Evolutionary conservation across 2,329 filamentous ascomycete genomes (phyloP), one percentile per base, ranked within the genome.

Genomic region (Claviceps spartinae): DNA sequence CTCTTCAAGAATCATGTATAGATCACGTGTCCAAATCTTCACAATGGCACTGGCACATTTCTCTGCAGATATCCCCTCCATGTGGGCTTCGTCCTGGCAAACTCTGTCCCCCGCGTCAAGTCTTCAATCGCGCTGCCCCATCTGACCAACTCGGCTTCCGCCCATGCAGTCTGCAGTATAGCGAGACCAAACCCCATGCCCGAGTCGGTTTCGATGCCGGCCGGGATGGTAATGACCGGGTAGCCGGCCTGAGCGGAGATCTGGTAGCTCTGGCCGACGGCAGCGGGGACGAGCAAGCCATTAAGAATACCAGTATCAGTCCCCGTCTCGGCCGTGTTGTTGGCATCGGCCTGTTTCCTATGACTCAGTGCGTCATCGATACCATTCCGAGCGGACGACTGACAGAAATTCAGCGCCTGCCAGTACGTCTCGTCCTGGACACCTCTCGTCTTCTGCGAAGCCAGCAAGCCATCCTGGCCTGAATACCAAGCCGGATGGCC

Each of bases 161-260:
- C 73, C 71, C 76, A 85, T 0, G 80, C 81, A 1, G 79, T 83
- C 50, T 79, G 69, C 64, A 72, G 65, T 63, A 85, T 68, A 0
- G 72, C 78, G 26, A 85, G 62, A 1, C 80, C 79, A 55, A 80
- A 81, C 0, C 79, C 79, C 76, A 83, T 81, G 6, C 78, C 77
- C 2, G 66, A 69, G 3, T 73, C 75, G 13, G 62, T 66, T 56
- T 76, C 71, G 5, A 79, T 68, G 1, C 81, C 81, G 0, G 75
- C 81, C 0, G 85, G 85, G 1, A 89, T 62, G 0, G 84, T 86
- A 49, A 88, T 72, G 61, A 86, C 74, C 0, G 85, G 85, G 61
- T 88, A 89, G 0, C 85, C 84, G 5, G 85, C 86, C 66, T 88
- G 83, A 0, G 86, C 85, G 0, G 83, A 81, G 54, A 86, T 77